Evolutionary conservation across 106 monocot species (phyloP).

Genomic region (Acorus gramineus): DNA sequence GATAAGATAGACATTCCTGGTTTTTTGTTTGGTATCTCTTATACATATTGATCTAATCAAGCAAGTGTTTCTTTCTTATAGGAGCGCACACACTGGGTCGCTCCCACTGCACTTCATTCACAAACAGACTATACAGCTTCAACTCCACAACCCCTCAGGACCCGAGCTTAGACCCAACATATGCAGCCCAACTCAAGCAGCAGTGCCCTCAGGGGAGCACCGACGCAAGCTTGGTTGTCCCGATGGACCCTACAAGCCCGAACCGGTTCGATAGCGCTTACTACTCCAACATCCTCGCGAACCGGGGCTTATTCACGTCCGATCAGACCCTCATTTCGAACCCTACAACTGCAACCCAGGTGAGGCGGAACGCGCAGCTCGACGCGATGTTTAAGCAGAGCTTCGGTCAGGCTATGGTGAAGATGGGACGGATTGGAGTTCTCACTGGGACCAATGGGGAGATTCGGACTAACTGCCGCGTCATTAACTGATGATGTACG

Average conservation of each 20-base stretch:
- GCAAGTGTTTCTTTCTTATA: not conserved
- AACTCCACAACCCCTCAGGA: constrained; percentile 23
- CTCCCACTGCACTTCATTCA: constrained; percentile 42
- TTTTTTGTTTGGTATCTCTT: too few relatives aligned
- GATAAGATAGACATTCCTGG: too few relatives aligned
- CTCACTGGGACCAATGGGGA: constrained; percentile 47
- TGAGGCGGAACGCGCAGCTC: constrained; percentile 11
- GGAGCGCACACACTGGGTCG: constrained; percentile 41
- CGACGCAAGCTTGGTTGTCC: constrained; percentile 10
- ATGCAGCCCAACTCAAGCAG: constrained; percentile 25
- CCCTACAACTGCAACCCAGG: constrained; percentile 7
- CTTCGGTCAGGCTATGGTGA: constrained; percentile 47
- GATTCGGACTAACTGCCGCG: constrained; percentile 41
- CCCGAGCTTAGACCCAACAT: constrained; percentile 29
- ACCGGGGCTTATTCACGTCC: constrained; percentile 38
- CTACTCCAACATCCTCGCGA: constrained; percentile 22
- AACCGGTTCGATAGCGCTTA: constrained; percentile 23
- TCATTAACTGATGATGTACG: constrained; percentile 22
- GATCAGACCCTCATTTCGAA: constrained; percentile 37
- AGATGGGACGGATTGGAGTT: constrained; percentile 44
- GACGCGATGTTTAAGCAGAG: constrained; percentile 13
- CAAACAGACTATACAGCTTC: constrained; percentile 37
- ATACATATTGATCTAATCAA: too few relatives aligned
- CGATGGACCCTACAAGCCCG: constrained; percentile 31
- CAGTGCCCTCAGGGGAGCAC: constrained; percentile 24